These are phyloP conservation scores for Linderniella brevidens DNA, from an alignment of 257 asterid genomes.

Conservation along the genomic window DNA sequence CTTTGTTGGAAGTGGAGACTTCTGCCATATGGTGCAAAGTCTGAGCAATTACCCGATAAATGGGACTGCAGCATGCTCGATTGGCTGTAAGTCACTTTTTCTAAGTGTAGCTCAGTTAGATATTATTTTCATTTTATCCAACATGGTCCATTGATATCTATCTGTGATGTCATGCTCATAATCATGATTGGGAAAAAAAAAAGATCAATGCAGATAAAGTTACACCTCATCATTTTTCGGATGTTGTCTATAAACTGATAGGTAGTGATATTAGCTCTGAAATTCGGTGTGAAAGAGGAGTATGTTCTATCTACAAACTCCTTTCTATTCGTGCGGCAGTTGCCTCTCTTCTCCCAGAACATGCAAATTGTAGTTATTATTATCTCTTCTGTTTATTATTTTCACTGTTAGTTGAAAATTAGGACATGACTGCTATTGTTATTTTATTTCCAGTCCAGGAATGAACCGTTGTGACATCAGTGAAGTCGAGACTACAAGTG, in stretches of 20 bases:
- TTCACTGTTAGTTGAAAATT: constrained; percentile 1
- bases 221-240: too few relatives aligned
- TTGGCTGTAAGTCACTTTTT: constrained; percentile 76
- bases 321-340: too few relatives aligned
- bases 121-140: neutral
- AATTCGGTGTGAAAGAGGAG: too few relatives aligned
- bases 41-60: constrained; percentile 47
- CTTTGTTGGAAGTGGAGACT: constrained; percentile 62
- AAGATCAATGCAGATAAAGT: too few relatives aligned
- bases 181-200: too few relatives aligned
- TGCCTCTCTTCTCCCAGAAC: constrained; percentile 1
- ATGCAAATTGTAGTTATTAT: neutral
- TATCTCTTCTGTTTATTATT: too few relatives aligned
- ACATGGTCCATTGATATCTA: too few relatives aligned
- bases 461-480: constrained; percentile 60
- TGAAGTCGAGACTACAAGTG: constrained; percentile 61
- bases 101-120: constrained; percentile 2
- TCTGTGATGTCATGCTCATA: neutral
- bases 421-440: constrained; percentile 10
- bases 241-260: too few relatives aligned
- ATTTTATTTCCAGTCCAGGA: constrained; percentile 55
- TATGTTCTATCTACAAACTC: too few relatives aligned
- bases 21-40: constrained; percentile 41
- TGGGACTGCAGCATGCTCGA: constrained; percentile 78
- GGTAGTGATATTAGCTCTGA: too few relatives aligned